Conservation (phyloP, 371 early-diverging fungal species). For the Nosema muscidifuracis region DNA sequence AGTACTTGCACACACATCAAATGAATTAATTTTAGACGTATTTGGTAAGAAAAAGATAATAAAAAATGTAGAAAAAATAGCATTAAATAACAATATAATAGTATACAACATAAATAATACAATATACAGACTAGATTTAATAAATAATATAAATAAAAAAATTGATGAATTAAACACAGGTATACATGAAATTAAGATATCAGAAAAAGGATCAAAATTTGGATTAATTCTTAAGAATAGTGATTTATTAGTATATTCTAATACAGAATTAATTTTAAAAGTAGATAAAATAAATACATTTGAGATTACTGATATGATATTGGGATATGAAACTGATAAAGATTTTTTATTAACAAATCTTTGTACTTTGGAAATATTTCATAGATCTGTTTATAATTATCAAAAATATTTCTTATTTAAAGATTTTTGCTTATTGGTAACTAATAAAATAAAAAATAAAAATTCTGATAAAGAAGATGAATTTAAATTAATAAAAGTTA, state of each 20-base stretch:
- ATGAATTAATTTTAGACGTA: constrained; percentile 57
- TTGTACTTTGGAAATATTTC: background rate
- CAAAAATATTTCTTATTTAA: constrained; percentile 5
- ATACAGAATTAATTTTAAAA: background rate
- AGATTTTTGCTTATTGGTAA: constrained; percentile 13
- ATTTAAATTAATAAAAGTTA: constrained; percentile 5
- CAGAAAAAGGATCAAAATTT: constrained; percentile 31
- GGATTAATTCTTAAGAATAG: constrained; percentile 26
- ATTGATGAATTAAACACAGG: constrained; percentile 22
- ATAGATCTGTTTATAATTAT: background rate
- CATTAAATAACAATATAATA: constrained; percentile 34
- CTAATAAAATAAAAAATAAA: constrained; percentile 16
- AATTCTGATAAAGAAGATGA: background rate
- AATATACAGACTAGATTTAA: constrained; percentile 34
- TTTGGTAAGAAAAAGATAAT: constrained; percentile 43
- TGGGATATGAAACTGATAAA: constrained; percentile 41
- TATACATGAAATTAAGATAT: constrained; percentile 47
- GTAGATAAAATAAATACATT: constrained; percentile 28
- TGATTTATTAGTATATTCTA: constrained; percentile 26
- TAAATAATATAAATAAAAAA: constrained; percentile 3
- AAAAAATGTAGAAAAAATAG: constrained; percentile 33
- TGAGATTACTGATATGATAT: constrained; percentile 26
- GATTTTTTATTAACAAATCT: constrained; percentile 20
- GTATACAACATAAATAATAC: constrained; percentile 17
- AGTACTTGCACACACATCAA: constrained; percentile 52